phyloP scores from a whole-genome alignment of 768 basidiomycete genomes.

The Cyclocybe cylindracea region DNA sequence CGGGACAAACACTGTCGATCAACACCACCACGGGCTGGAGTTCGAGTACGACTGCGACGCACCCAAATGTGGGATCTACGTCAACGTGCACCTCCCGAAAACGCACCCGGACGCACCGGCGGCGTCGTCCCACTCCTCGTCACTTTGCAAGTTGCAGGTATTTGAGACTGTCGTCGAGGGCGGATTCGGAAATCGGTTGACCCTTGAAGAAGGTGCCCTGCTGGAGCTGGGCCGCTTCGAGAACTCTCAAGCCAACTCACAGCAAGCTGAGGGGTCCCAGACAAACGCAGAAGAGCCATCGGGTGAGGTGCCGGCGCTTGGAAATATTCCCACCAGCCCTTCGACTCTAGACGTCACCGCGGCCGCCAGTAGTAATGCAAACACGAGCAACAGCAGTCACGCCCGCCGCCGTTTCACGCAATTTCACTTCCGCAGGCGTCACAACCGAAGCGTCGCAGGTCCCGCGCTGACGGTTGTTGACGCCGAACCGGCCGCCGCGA shows the following conservation, averaged over 20 bases:
- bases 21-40: constrained; percentile 70
- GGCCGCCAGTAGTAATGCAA: background rate
- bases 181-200: constrained; percentile 77
- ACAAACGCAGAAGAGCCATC: too few species aligned
- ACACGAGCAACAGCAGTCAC: background rate
- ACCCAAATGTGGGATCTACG: constrained; percentile 77
- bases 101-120: constrained; percentile 56
- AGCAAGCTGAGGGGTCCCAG: too few species aligned
- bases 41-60: constrained; percentile 94
- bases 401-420: constrained; percentile 60
- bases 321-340: constrained; percentile 7
- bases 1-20: constrained; percentile 28
- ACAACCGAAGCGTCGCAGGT: constrained; percentile 59
- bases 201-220: constrained; percentile 74
- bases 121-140: constrained; percentile 29
- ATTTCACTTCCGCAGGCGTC: constrained; percentile 68
- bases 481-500: constrained; percentile 47
- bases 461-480: constrained; percentile 82
- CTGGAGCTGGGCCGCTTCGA: constrained; percentile 83
- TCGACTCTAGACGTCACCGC: constrained; percentile 7
- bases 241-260: constrained; percentile 23
- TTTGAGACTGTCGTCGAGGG: constrained; percentile 73
- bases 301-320: constrained; percentile 12
- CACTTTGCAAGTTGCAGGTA: constrained; percentile 50
- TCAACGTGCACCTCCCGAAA: constrained; percentile 73